These are phyloP conservation scores for Dipteronia dyeriana DNA, from an alignment of 345 rosid species.

Conservation along the genomic window DNA sequence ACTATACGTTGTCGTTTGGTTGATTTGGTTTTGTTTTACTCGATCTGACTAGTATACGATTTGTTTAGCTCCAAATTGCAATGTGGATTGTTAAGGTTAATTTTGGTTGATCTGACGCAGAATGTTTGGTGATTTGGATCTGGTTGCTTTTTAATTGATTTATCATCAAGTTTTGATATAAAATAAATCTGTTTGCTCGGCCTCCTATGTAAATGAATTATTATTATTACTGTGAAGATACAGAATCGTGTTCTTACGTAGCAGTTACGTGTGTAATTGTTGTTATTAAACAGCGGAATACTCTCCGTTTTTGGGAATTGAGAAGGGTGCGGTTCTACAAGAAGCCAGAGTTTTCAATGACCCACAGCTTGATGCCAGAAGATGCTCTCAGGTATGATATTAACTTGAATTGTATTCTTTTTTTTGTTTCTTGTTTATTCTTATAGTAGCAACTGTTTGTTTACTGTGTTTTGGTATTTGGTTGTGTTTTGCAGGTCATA, in stretches of 20 bases:
- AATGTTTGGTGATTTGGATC: constrained; percentile 22
- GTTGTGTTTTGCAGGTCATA: constrained; percentile 63
- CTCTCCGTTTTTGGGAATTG: constrained; percentile 94
- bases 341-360: constrained; percentile 98
- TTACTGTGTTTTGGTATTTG: constrained; percentile 14
- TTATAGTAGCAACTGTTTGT: not conserved
- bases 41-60: constrained; percentile 28
- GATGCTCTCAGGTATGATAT: constrained; percentile 86
- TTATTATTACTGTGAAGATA: not conserved
- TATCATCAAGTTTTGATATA: not conserved
- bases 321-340: constrained; percentile 98
- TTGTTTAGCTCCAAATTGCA: constrained; percentile 14
- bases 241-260: not conserved
- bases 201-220: not conserved
- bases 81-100: constrained; percentile 25
- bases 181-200: constrained; percentile 1
- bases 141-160: constrained; percentile 1
- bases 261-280: constrained; percentile 1
- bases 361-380: constrained; percentile 94
- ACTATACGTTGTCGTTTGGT: not conserved
- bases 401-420: constrained; percentile 6
- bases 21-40: constrained; percentile 13
- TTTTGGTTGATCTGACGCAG: constrained; percentile 21
- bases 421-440: constrained; percentile 4
- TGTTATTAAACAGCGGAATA: constrained; percentile 61